phyloP scores from a whole-genome alignment of 345 rosid species.

The Hypericum androsaemum region DNA sequence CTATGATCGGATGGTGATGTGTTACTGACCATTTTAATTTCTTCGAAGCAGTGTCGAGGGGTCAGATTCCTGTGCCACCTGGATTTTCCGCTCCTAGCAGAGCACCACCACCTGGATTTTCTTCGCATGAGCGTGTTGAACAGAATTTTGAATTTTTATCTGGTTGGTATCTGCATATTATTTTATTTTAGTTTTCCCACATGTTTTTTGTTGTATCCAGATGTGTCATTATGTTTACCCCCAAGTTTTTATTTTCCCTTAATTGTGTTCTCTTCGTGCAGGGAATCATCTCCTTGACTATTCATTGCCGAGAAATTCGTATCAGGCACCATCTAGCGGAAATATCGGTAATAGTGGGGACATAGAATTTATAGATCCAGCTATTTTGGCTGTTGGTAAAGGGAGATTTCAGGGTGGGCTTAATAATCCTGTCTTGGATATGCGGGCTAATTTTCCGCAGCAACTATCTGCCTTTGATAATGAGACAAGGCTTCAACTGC shows the following conservation, averaged over 20 bases:
- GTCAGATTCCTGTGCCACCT: conserved; percentile 16
- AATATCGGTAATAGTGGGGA: conserved; percentile 19
- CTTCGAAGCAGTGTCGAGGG: conserved; percentile 7
- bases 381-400: conserved; percentile 33
- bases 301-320: conserved; percentile 1
- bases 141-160: conserved; percentile 4
- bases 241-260: neutral
- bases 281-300: conserved; percentile 23
- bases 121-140: conserved; percentile 12
- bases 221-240: neutral
- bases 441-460: conserved; percentile 16
- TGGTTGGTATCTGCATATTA: conserved; percentile 10
- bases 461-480: conserved; percentile 21
- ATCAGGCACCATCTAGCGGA: conserved; percentile 17
- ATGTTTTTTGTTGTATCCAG: neutral
- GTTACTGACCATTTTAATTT: neutral
- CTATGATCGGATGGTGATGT: neutral
- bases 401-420: conserved; percentile 21
- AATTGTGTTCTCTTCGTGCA: conserved; percentile 12
- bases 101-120: conserved; percentile 17
- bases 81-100: conserved; percentile 18
- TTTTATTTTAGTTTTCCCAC: neutral
- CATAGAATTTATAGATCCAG: conserved; percentile 41
- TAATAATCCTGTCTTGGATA: conserved; percentile 24
- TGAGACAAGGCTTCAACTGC: conserved; percentile 26